Conservation (phyloP, 805 yeast genomes). For the Cyberlindnera japonica region DNA sequence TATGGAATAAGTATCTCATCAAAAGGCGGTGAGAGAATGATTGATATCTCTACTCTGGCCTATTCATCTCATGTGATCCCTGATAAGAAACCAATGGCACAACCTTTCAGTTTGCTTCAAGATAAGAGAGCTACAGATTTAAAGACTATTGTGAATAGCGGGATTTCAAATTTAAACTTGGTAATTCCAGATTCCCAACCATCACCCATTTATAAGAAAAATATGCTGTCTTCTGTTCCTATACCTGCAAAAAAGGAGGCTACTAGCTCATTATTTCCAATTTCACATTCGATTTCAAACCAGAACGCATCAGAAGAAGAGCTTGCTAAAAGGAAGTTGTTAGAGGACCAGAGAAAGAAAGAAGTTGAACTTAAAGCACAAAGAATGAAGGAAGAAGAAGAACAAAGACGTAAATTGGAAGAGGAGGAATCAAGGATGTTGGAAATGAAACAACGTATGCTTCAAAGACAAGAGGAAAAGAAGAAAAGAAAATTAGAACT, state of each 20-base stretch:
- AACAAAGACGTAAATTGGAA: constrained; percentile 8
- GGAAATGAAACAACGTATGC: constrained; percentile 15
- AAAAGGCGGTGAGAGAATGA: constrained; percentile 32
- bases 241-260: too few species aligned
- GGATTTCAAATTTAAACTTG: constrained; percentile 8
- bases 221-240: neutral
- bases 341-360: constrained; percentile 5
- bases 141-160: constrained; percentile 32
- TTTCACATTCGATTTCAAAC: too few species aligned
- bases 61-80: constrained; percentile 33
- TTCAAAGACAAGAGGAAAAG: constrained; percentile 19
- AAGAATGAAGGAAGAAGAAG: constrained; percentile 8
- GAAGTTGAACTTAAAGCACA: neutral
- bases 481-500: constrained; percentile 8
- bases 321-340: constrained; percentile 2
- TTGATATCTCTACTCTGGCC: constrained; percentile 43
- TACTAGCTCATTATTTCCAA: constrained; percentile 1
- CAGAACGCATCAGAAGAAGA: constrained; percentile 1
- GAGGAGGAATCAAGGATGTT: constrained; percentile 12
- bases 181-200: neutral
- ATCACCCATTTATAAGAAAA: neutral
- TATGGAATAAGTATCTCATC: constrained; percentile 49
- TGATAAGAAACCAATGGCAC: constrained; percentile 42
- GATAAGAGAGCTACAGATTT: constrained; percentile 35
- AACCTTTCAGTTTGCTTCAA: constrained; percentile 42